Conservation (phyloP, 306 rosid species). For the Begonia fuchsioides region DNA sequence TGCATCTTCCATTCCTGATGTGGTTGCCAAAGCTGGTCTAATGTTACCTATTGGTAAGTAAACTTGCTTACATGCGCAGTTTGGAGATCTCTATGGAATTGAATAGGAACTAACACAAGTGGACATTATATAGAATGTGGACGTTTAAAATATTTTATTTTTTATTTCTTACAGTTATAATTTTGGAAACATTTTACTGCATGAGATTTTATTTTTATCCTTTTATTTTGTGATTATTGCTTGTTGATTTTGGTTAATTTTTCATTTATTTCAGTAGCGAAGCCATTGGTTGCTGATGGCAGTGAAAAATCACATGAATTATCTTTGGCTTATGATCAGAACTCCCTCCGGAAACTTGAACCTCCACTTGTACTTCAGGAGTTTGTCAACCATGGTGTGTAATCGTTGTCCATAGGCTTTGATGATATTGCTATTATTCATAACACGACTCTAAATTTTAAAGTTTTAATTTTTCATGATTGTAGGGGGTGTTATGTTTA, state of each 20-base stretch:
- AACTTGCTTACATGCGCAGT: slow-evolving; percentile 2
- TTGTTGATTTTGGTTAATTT: not conserved
- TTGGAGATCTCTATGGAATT: not conserved
- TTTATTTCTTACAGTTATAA: no score
- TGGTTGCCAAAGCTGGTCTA: slow-evolving; percentile 52
- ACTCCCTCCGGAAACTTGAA: slow-evolving; percentile 72
- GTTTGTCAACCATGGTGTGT: slow-evolving; percentile 80
- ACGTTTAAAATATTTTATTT: no score
- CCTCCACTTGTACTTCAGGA: slow-evolving; percentile 93
- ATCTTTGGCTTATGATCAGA: slow-evolving; percentile 68
- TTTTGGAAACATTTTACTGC: no score
- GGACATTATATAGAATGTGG: no score
- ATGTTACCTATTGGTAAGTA: slow-evolving; percentile 71
- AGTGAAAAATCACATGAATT: slow-evolving; percentile 78
- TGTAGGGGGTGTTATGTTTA: slow-evolving; percentile 84
- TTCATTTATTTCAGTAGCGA: slow-evolving; percentile 47
- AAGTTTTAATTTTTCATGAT: slow-evolving; percentile 5
- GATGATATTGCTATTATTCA: slow-evolving; percentile 4
- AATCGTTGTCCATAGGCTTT: slow-evolving; percentile 2
- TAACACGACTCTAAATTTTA: slow-evolving; percentile 5
- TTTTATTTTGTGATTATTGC: not conserved
- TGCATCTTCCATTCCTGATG: slow-evolving; percentile 62
- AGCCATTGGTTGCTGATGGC: slow-evolving; percentile 89
- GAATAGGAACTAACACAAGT: not conserved
- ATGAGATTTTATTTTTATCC: not conserved